Evolutionary conservation across 2,329 filamentous ascomycete species (phyloP).

Genomic region (Ophiostoma australiae): DNA sequence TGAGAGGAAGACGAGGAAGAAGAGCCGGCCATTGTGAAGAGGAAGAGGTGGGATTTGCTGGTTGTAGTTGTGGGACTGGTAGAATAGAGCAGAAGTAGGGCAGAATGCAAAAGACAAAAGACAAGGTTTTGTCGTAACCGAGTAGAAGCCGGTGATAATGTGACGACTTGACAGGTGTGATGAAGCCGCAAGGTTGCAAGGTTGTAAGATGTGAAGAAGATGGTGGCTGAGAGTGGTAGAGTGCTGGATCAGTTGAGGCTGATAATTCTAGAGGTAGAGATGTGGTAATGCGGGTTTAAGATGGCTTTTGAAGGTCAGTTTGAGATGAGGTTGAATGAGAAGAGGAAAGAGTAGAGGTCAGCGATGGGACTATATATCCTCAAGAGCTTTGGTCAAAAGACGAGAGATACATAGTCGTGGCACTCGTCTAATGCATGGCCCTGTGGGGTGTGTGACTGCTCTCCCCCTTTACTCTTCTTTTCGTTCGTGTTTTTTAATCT

Average conservation of each 20-base stretch:
- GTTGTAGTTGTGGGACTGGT: neutral
- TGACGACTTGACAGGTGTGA: neutral
- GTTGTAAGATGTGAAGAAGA: neutral
- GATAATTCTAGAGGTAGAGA: no score
- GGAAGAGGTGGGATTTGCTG: neutral
- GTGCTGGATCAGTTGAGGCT: no score
- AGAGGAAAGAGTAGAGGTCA: conserved; percentile 13
- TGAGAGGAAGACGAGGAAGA: conserved; percentile 21
- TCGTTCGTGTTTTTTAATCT: conserved; percentile 14
- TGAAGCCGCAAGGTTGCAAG: neutral
- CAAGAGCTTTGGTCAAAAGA: conserved; percentile 17
- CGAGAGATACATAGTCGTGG: conserved; percentile 11
- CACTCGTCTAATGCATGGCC: neutral
- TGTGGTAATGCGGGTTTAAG: no score
- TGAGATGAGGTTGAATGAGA: neutral
- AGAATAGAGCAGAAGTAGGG: neutral
- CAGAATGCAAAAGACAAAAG: neutral
- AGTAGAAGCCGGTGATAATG: neutral
- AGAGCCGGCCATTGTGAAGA: conserved; percentile 22
- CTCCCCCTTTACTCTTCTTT: neutral
- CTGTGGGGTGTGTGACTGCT: conserved; percentile 2
- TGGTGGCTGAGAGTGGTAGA: neutral
- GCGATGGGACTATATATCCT: conserved; percentile 23
- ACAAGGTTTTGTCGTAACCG: neutral
- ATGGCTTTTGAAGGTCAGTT: neutral